Evolutionary conservation across 495 filamentous ascomycete species (phyloP).

Genomic region (Penicillium parvum): DNA sequence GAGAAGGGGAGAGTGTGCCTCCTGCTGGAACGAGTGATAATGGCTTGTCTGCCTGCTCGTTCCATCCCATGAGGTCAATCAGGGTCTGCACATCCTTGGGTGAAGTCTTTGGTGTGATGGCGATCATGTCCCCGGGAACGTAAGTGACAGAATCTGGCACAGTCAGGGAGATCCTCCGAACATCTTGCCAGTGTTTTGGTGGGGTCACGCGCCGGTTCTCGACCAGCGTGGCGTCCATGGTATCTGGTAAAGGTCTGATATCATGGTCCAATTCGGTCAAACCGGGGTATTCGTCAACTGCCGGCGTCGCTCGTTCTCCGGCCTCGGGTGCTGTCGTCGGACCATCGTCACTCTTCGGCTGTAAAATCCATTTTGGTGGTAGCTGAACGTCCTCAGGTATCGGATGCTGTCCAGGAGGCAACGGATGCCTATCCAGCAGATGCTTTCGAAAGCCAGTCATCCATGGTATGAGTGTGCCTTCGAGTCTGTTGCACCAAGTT

Average conservation of each 20-base stretch:
- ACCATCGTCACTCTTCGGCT: conserved; percentile 27
- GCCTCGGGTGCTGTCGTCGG: background rate
- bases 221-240: conserved; percentile 36
- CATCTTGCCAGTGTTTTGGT: conserved; percentile 84
- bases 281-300: conserved; percentile 18
- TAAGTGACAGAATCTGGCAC: conserved; percentile 43
- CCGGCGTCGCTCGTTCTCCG: background rate
- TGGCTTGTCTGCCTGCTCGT: conserved; percentile 59
- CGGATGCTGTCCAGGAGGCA: conserved; percentile 58
- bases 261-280: conserved; percentile 43
- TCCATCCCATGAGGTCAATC: conserved; percentile 74
- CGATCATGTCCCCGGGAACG: conserved; percentile 68
- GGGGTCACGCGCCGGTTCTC: conserved; percentile 74
- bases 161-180: conserved; percentile 65
- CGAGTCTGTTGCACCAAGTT: conserved; percentile 48
- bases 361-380: conserved; percentile 74
- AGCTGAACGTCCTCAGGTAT: conserved; percentile 74
- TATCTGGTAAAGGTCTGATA: conserved; percentile 49
- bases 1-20: conserved; percentile 31
- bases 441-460: conserved; percentile 56
- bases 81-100: conserved; percentile 69
- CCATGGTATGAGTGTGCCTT: conserved; percentile 82
- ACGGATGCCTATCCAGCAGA: conserved; percentile 63
- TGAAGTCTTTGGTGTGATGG: conserved; percentile 84
- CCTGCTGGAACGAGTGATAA: conserved; percentile 43